These are phyloP conservation scores for Secale cereale DNA, from an alignment of 176 grass and related monocot genomes.

Conservation along the genomic window DNA sequence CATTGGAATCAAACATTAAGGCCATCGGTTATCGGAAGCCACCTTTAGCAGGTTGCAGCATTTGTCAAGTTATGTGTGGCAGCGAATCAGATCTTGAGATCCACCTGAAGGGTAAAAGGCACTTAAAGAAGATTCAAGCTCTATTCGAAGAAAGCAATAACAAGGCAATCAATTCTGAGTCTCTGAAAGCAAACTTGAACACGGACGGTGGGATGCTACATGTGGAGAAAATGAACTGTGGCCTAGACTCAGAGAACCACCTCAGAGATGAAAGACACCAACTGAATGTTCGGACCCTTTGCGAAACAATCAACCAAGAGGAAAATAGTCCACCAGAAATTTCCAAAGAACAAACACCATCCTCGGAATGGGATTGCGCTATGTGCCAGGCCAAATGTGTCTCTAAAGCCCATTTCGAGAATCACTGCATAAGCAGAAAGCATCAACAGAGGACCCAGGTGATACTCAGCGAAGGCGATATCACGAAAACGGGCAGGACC, in stretches of 20 bases:
- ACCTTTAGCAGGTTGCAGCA: not conserved
- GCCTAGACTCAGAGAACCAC: not conserved
- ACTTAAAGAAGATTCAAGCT: not conserved
- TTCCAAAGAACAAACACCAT: not conserved
- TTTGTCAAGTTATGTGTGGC: slow-evolving; percentile 4
- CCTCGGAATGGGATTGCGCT: not conserved
- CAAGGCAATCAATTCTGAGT: not conserved
- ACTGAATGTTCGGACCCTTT: not conserved
- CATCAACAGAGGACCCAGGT: slow-evolving; percentile 11
- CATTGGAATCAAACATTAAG: not conserved
- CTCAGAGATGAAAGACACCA: not conserved
- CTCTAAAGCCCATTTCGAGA: not conserved
- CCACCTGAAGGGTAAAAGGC: not conserved
- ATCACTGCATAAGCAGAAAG: slow-evolving; percentile 5
- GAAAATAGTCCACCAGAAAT: not conserved
- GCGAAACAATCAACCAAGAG: not conserved
- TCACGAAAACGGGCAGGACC: not conserved
- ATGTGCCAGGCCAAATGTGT: slow-evolving; percentile 20
- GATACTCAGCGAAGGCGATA: not conserved
- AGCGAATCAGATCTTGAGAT: not conserved
- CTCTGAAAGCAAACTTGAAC: not conserved
- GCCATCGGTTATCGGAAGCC: not conserved
- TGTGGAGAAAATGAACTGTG: not conserved
- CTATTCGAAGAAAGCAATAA: not conserved
- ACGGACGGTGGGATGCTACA: not conserved